Evolutionary conservation across 202 grass and related monocot genomes (phyloP).

Genomic region (Elaeis oleifera): DNA sequence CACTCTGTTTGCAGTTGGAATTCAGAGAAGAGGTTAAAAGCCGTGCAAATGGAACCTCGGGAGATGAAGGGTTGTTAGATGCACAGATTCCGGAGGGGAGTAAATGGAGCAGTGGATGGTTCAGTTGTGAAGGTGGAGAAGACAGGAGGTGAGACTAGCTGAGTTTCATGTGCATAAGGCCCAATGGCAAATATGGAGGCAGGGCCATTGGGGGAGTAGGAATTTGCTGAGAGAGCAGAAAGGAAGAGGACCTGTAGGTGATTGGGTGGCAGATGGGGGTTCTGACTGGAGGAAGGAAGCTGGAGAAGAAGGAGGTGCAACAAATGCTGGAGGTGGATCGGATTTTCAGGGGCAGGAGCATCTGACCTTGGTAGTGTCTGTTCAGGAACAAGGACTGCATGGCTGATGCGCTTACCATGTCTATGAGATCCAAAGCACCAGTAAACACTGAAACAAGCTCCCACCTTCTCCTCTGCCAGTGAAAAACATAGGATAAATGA

Average conservation of each 20-base stretch:
- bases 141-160: conserved; percentile 72
- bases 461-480: conserved; percentile 86
- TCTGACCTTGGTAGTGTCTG: conserved; percentile 40
- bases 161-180: conserved; percentile 92
- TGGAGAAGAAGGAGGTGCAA: conserved; percentile 79
- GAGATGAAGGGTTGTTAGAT: conserved; percentile 77
- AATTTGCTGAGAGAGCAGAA: conserved; percentile 51
- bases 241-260: conserved; percentile 44
- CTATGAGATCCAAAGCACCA: conserved; percentile 90
- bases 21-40: conserved; percentile 57
- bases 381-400: conserved; percentile 71
- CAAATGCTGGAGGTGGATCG: conserved; percentile 54
- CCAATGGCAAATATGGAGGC: conserved; percentile 77
- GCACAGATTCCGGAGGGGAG: conserved; percentile 81
- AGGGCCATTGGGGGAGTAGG: conserved; percentile 41
- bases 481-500: conserved; percentile 2
- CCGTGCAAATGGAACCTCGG: conserved; percentile 88
- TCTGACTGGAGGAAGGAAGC: conserved; percentile 81
- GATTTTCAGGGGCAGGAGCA: conserved; percentile 41
- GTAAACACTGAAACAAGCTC: conserved; percentile 55
- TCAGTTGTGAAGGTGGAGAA: conserved; percentile 90
- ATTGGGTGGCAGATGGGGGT: conserved; percentile 57
- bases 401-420: conserved; percentile 55
- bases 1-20: conserved; percentile 31
- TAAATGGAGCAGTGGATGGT: conserved; percentile 88